phyloP scores from a whole-genome alignment of 2,329 filamentous ascomycete genomes.

The Aspergillus spinulosporus region DNA sequence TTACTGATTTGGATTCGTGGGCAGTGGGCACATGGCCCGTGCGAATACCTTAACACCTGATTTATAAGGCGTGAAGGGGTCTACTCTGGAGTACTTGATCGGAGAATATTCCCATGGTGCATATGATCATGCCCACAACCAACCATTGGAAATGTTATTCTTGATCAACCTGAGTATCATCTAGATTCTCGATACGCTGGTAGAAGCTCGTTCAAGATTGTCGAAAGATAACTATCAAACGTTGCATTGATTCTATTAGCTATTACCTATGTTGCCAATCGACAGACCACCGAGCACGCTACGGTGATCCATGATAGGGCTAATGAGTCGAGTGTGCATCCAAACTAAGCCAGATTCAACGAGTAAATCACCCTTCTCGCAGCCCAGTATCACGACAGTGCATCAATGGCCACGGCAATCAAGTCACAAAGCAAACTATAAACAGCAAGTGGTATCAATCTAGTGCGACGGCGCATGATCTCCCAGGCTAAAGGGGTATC shows the following conservation, averaged over 20 bases:
- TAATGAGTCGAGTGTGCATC: slow-evolving; percentile 24
- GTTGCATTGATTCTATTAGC: slow-evolving; percentile 38
- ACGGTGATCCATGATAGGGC: slow-evolving; percentile 26
- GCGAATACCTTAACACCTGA: background rate
- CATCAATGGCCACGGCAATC: slow-evolving; percentile 29
- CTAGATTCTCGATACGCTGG: background rate
- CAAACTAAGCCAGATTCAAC: slow-evolving; percentile 22
- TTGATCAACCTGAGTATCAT: background rate
- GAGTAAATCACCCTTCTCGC: slow-evolving; percentile 31
- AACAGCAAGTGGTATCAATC: slow-evolving; percentile 42
- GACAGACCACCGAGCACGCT: slow-evolving; percentile 18
- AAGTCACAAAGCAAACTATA: slow-evolving; percentile 33
- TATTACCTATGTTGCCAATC: slow-evolving; percentile 37
- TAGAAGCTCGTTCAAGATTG: background rate
- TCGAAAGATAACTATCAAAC: slow-evolving; percentile 17
- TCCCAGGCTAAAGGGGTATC: slow-evolving; percentile 26
- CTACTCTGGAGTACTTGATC: background rate
- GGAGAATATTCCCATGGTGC: background rate
- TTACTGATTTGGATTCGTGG: background rate
- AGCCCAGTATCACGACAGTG: slow-evolving; percentile 38
- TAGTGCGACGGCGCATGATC: slow-evolving; percentile 32
- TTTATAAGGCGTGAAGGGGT: background rate
- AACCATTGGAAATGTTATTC: too few relatives aligned
- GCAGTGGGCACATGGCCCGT: background rate
- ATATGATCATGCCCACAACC: background rate